Evolutionary conservation across 2,329 filamentous ascomycete genomes (phyloP).

Genomic region (Setomelanomma holmii): DNA sequence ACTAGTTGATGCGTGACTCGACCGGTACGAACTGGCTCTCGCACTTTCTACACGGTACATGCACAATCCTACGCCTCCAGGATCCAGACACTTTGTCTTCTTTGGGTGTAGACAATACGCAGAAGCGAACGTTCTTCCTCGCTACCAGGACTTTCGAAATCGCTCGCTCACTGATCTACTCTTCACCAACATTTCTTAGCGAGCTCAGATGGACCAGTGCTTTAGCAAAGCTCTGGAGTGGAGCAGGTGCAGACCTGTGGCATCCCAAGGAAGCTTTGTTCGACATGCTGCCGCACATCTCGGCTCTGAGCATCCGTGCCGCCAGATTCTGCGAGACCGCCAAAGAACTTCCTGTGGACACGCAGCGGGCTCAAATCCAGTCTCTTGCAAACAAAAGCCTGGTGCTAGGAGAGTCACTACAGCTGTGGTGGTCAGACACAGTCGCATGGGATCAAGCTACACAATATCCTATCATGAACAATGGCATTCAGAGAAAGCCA

Average conservation of each 20-base stretch:
- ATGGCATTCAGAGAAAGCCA: background rate
- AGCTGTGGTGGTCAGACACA: conserved; percentile 23
- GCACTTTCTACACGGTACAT: conserved; percentile 38
- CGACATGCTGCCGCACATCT: conserved; percentile 30
- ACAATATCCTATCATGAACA: no score
- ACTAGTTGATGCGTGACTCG: conserved; percentile 36
- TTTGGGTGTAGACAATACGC: conserved; percentile 3
- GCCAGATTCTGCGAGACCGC: conserved; percentile 11
- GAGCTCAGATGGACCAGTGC: conserved; percentile 25
- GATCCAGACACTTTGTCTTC: conserved; percentile 14
- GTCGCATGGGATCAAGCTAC: conserved; percentile 13
- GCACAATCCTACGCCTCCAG: conserved; percentile 31
- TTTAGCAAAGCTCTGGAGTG: conserved; percentile 23
- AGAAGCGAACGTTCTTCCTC: conserved; percentile 32
- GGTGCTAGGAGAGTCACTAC: conserved; percentile 16
- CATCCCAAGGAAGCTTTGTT: conserved; percentile 37
- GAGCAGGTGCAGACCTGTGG: conserved; percentile 17
- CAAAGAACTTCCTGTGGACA: background rate
- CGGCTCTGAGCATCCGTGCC: conserved; percentile 26
- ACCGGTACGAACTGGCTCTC: conserved; percentile 35
- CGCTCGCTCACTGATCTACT: conserved; percentile 33
- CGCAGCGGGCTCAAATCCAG: background rate
- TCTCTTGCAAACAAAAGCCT: conserved; percentile 29
- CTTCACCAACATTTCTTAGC: conserved; percentile 29
- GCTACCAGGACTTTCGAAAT: conserved; percentile 37